Conservation (phyloP, 148 eudicot genomes). For the Cornus florida region DNA sequence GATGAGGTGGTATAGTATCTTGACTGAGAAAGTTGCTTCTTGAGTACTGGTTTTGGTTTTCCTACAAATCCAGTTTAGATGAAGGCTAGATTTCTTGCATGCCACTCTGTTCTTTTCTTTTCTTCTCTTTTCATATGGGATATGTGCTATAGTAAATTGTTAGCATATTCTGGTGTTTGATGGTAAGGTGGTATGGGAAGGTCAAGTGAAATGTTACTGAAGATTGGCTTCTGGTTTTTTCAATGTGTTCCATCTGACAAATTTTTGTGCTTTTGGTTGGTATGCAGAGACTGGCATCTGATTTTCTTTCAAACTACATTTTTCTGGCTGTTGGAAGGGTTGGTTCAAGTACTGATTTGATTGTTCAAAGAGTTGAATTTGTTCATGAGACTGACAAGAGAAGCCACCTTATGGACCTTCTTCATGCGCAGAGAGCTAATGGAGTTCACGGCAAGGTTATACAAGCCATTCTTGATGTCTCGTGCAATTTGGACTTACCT, state of each 20-base stretch:
- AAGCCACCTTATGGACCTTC: slow-evolving; percentile 83
- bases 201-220: not conserved
- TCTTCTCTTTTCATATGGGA: not conserved
- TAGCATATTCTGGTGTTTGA: not conserved
- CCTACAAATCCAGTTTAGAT: not conserved
- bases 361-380: slow-evolving; percentile 72
- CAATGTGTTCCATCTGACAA: slow-evolving; percentile 4
- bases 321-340: slow-evolving; percentile 85
- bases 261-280: slow-evolving; percentile 12
- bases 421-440: slow-evolving; percentile 69
- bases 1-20: not conserved
- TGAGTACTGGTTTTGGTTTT: not conserved
- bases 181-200: not conserved
- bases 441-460: slow-evolving; percentile 64
- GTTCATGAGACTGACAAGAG: slow-evolving; percentile 75
- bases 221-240: not conserved
- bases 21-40: not conserved
- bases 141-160: not conserved
- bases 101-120: not conserved
- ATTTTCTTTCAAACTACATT: slow-evolving; percentile 68
- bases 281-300: slow-evolving; percentile 82
- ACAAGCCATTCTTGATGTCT: not conserved
- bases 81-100: not conserved
- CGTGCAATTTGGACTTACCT: not conserved
- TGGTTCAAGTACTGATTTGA: slow-evolving; percentile 83